Evolutionary conservation across 164 flowering plant species (phyloP).

Genomic region (Cinnamomum chago): DNA sequence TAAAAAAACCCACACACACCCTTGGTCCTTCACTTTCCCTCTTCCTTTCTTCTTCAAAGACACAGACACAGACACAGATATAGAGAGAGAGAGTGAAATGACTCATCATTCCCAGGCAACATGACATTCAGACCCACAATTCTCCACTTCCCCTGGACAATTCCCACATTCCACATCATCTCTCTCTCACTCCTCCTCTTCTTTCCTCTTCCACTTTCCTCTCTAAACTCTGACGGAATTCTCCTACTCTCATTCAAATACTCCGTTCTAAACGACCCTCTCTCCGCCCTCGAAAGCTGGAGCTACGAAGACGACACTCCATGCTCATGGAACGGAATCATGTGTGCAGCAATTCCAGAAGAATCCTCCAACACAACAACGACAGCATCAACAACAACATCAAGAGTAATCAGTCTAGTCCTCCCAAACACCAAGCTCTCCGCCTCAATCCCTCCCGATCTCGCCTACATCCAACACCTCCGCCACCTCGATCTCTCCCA

Average conservation of each 20-base stretch:
- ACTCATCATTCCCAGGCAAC: background rate
- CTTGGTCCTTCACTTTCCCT: background rate
- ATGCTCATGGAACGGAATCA: slow-evolving; percentile 77
- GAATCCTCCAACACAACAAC: too few species aligned
- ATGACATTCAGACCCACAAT: background rate
- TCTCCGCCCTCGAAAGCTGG: slow-evolving; percentile 49
- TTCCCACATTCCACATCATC: background rate
- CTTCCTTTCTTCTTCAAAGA: background rate
- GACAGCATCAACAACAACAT: slow-evolving; percentile 24
- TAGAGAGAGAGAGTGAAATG: background rate
- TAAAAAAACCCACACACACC: too few species aligned
- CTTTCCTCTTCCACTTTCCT: background rate
- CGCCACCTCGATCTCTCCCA: slow-evolving; percentile 63
- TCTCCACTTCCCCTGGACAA: background rate
- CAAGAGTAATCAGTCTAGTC: slow-evolving; percentile 49
- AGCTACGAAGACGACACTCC: slow-evolving; percentile 54
- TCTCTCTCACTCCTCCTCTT: background rate
- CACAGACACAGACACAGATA: too few species aligned
- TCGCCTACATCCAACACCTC: slow-evolving; percentile 54
- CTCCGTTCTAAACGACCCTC: slow-evolving; percentile 64
- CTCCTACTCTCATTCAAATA: slow-evolving; percentile 74
- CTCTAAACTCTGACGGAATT: slow-evolving; percentile 53
- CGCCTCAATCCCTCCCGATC: slow-evolving; percentile 56
- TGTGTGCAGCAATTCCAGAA: slow-evolving; percentile 28
- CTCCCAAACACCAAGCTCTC: slow-evolving; percentile 62